phyloP scores from a whole-genome alignment of 2,329 filamentous ascomycete species.

The Phyllosticta capitalensis region DNA sequence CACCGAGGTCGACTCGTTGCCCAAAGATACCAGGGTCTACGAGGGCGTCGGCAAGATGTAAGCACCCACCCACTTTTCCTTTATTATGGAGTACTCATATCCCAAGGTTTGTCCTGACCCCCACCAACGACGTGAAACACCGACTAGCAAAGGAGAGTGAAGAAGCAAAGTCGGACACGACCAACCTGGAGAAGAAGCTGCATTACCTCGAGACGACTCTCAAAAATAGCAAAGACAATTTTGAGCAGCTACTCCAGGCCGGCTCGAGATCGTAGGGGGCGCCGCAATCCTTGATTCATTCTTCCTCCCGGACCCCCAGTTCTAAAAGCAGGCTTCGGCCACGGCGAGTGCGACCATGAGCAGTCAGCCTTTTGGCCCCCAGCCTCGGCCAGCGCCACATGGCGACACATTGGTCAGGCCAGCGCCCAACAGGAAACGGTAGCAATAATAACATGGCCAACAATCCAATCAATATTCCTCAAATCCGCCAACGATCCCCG shows the following conservation, averaged over 20 bases:
- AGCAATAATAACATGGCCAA: slow-evolving; percentile 8
- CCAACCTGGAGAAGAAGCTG: slow-evolving; percentile 76
- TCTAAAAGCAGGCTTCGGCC: not conserved
- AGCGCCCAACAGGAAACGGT: slow-evolving; percentile 2
- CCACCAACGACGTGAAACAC: slow-evolving; percentile 61
- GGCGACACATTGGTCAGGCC: not conserved
- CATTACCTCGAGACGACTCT: slow-evolving; percentile 91
- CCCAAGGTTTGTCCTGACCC: slow-evolving; percentile 78
- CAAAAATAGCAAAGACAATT: slow-evolving; percentile 85
- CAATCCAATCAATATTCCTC: not conserved
- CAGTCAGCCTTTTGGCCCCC: slow-evolving; percentile 2
- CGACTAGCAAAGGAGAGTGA: slow-evolving; percentile 68
- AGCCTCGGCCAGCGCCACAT: not conserved
- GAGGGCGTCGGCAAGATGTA: slow-evolving; percentile 98
- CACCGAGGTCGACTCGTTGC: slow-evolving; percentile 69
- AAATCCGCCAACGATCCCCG: not conserved
- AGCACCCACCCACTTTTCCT: slow-evolving; percentile 20
- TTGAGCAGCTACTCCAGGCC: slow-evolving; percentile 72
- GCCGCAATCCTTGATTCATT: not conserved
- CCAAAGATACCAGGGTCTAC: slow-evolving; percentile 70
- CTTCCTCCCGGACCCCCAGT: not conserved
- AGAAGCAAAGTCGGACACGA: slow-evolving; percentile 66
- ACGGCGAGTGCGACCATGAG: not conserved
- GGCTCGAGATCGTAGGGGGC: slow-evolving; percentile 13
- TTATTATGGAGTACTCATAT: not conserved